Evolutionary conservation across 1,139 yeast species (phyloP), one percentile per base, ranked within the genome.

Genomic region (Dujonia santamariae): DNA sequence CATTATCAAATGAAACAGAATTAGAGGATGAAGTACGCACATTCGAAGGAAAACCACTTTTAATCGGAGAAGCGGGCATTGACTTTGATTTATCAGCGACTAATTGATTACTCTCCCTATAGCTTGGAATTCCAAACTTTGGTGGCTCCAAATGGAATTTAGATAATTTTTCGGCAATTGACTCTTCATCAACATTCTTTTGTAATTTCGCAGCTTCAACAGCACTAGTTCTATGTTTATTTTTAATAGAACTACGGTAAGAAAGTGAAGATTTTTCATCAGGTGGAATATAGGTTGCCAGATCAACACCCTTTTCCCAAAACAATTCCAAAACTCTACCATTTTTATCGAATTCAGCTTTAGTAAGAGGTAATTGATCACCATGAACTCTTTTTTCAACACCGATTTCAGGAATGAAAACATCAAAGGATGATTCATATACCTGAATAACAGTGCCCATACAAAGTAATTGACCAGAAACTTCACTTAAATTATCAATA

Each of bases 311-410:
- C 40, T 78, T 78, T 56, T 87, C 95, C 98, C 98, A 92, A 54
- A 75, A 88, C 34, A 92, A 67, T 56, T 90, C 97, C 50, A 92
- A 69, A 4, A 79, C 63, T 33, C 88, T 72, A 23, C 75, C 68
- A 19, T 57, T 55, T 51, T 82, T 84, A 53, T 86, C 94, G 57
- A 85, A 92, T 55, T 92, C 97, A 4, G 97, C 97, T 59, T 88
- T 88, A 18, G 78, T 80, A 42, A 92, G 67, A 12, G 98, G 98
- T 38, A 92, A 68, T 58, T 92, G 98, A 61, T 92, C 98, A 28
- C 97, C 97, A 51, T 92, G 98, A 19, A 92, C 97, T 51, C 98
- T 78, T 62, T 92, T 92, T 57, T 92, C 98, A 46, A 92, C 86
- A 28, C 98, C 97, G 62, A 90, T 83, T 48, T 87, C 97, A 1